A percentile compares a stretch with the other conserved stretches of the same genome.
phyloP scores from a whole-genome alignment of 805 yeast species.

The Lipomyces lipofer region DNA sequence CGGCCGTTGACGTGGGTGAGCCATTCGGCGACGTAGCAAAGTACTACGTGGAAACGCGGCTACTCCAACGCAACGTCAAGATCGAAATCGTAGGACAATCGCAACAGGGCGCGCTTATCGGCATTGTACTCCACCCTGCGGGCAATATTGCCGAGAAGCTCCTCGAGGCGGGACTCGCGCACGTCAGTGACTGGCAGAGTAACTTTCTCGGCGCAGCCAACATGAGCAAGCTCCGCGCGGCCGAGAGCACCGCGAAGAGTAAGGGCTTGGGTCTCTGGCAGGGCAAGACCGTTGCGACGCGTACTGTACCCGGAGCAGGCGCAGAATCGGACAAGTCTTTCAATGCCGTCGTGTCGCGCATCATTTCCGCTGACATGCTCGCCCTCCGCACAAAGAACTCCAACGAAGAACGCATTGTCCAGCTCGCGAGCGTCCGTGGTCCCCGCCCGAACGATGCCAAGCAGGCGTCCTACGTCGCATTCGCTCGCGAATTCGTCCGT shows the following conservation, averaged over 20 bases:
- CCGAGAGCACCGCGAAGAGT: slow-evolving; percentile 61
- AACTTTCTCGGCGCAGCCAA: slow-evolving; percentile 60
- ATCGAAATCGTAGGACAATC: slow-evolving; percentile 64
- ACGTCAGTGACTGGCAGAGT: slow-evolving; percentile 80
- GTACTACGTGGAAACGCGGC: slow-evolving; percentile 59
- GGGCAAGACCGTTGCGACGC: slow-evolving; percentile 36
- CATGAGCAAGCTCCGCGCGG: slow-evolving; percentile 62
- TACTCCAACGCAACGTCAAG: slow-evolving; percentile 61
- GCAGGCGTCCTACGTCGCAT: slow-evolving; percentile 56
- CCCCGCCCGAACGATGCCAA: slow-evolving; percentile 66
- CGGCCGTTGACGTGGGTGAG: slow-evolving; percentile 52
- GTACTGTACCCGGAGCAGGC: slow-evolving; percentile 32
- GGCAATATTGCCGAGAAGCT: slow-evolving; percentile 73
- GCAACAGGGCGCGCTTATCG: slow-evolving; percentile 50
- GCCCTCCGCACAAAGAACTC: slow-evolving; percentile 48
- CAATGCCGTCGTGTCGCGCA: slow-evolving; percentile 58
- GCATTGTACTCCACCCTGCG: slow-evolving; percentile 64
- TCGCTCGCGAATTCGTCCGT: slow-evolving; percentile 76
- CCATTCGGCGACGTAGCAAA: slow-evolving; percentile 69
- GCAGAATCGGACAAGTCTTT: slow-evolving; percentile 49
- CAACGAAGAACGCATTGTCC: slow-evolving; percentile 58
- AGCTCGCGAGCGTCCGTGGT: slow-evolving; percentile 71
- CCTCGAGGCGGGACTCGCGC: slow-evolving; percentile 69
- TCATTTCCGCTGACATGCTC: slow-evolving; percentile 69
- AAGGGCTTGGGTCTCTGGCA: slow-evolving; percentile 62